A percentile compares a stretch with the other conserved stretches of the same genome.
Evolutionary conservation across 345 rosid genomes (phyloP).

Genomic region (Acer campestre): DNA sequence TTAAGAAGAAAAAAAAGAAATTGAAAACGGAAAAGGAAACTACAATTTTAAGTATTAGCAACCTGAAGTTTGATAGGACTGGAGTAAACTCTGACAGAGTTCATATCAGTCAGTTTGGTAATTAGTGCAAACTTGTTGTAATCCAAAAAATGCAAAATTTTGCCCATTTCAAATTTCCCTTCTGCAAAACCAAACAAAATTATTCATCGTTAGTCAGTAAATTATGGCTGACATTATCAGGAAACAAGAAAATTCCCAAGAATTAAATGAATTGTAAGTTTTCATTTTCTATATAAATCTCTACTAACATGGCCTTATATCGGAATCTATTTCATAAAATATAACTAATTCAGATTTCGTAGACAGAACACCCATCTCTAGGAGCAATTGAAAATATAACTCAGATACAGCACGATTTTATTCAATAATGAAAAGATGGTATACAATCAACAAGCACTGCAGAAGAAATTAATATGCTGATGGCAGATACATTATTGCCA

Average conservation of each 20-base stretch:
- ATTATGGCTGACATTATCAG: constrained; percentile 10
- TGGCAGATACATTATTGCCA: not conserved
- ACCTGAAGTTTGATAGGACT: constrained; percentile 87
- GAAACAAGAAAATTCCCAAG: constrained; percentile 1
- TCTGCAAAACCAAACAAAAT: constrained; percentile 49
- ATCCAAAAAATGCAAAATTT: constrained; percentile 64
- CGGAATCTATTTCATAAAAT: not conserved
- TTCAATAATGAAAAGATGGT: not conserved
- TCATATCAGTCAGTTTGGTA: constrained; percentile 71
- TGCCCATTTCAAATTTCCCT: constrained; percentile 53
- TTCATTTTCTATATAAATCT: not conserved
- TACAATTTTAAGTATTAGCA: constrained; percentile 11
- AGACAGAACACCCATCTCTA: not conserved
- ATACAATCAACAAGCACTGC: not conserved
- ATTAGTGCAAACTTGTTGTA: constrained; percentile 79
- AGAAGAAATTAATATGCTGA: not conserved
- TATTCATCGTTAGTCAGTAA: constrained; percentile 14
- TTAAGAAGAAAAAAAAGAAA: not conserved
- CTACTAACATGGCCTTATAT: not conserved
- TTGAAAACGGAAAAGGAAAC: not conserved
- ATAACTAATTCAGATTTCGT: not conserved
- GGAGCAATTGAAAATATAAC: not conserved
- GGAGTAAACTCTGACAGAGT: constrained; percentile 70
- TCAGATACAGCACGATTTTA: not conserved
- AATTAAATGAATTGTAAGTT: not conserved